Evolutionary conservation across 257 asterid genomes (phyloP).

Genomic region (Osmanthus fragrans): DNA sequence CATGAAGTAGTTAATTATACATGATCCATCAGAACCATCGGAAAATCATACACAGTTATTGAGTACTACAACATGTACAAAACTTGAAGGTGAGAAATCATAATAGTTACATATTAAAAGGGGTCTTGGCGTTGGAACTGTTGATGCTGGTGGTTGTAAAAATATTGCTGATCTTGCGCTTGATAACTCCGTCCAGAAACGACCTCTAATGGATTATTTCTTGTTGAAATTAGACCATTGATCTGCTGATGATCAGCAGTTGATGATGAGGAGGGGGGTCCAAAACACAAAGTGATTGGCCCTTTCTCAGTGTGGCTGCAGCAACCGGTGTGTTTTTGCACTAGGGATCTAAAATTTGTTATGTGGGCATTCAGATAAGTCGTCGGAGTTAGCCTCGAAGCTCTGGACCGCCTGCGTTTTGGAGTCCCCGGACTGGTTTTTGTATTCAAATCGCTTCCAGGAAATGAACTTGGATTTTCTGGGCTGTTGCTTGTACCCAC

Average conservation of each 20-base stretch:
- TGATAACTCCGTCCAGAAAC: not conserved
- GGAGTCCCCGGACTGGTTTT: conserved; percentile 26
- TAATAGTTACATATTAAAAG: not conserved
- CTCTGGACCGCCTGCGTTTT: conserved; percentile 39
- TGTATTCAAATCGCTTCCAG: conserved; percentile 14
- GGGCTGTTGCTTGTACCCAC: not conserved
- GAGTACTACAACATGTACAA: not conserved
- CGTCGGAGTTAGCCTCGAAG: conserved; percentile 38
- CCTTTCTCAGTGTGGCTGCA: conserved; percentile 46
- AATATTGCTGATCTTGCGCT: not conserved
- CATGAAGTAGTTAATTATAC: too few species aligned
- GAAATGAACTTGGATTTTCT: conserved; percentile 16
- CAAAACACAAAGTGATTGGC: conserved; percentile 59
- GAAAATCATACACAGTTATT: not conserved
- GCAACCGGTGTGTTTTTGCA: conserved; percentile 68
- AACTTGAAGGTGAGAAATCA: not conserved
- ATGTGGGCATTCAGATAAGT: conserved; percentile 56
- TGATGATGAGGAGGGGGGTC: conserved; percentile 5
- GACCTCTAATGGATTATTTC: not conserved
- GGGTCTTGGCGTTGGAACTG: not conserved
- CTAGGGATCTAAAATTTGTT: conserved; percentile 53
- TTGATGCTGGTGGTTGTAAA: not conserved
- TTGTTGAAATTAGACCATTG: not conserved
- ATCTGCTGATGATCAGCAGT: not conserved
- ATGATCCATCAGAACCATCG: too few species aligned